These are phyloP conservation scores for Lecanosticta acicola DNA, from an alignment of 2,329 filamentous ascomycete species.

Conservation along the genomic window DNA sequence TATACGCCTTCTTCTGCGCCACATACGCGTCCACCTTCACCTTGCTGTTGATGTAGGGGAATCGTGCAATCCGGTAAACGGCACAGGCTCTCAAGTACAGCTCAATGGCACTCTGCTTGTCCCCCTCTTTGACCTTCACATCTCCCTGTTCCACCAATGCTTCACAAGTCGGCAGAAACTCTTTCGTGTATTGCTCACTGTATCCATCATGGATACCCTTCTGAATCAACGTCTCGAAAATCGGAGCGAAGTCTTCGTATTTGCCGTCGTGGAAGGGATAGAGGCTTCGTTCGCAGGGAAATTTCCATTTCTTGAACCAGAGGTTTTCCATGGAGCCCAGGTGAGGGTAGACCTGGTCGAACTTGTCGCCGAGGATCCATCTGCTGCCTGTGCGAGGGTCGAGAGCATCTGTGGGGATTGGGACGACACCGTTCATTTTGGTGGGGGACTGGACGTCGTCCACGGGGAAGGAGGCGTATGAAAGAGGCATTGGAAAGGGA, in stretches of 20 bases:
- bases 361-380: slow-evolving; percentile 43
- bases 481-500: not conserved
- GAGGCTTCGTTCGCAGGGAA: slow-evolving; percentile 28
- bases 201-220: slow-evolving; percentile 37
- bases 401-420: slow-evolving; percentile 5
- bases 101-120: slow-evolving; percentile 28
- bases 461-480: not conserved
- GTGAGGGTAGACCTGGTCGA: slow-evolving; percentile 49
- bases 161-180: slow-evolving; percentile 34
- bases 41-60: slow-evolving; percentile 35
- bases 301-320: slow-evolving; percentile 36
- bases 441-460: not conserved
- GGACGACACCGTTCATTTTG: slow-evolving; percentile 11
- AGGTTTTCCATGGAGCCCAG: slow-evolving; percentile 56
- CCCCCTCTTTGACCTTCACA: slow-evolving; percentile 15
- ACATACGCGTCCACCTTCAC: slow-evolving; percentile 33
- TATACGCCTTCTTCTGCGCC: slow-evolving; percentile 34
- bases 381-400: slow-evolving; percentile 31
- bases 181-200: slow-evolving; percentile 34
- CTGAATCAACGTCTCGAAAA: slow-evolving; percentile 34
- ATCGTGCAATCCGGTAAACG: slow-evolving; percentile 35
- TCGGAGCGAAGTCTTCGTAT: slow-evolving; percentile 35
- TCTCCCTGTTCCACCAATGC: slow-evolving; percentile 30
- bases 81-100: slow-evolving; percentile 34
- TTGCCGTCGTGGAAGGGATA: slow-evolving; percentile 30